phyloP scores from a whole-genome alignment of 2,329 filamentous ascomycete species.

The Domatiomyces globalis region DNA sequence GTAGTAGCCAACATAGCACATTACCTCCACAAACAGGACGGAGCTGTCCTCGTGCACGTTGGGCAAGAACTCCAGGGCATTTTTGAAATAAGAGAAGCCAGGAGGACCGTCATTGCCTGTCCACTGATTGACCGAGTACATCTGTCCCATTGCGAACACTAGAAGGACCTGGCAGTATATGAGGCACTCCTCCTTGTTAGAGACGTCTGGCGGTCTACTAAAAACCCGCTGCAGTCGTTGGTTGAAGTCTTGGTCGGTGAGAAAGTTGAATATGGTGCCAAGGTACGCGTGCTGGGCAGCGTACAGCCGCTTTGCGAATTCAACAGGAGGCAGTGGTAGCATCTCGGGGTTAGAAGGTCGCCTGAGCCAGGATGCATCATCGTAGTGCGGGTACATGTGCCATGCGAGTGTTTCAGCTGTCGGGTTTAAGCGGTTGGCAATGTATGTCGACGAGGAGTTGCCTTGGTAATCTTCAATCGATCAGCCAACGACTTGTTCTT shows the following conservation, averaged over 20 bases:
- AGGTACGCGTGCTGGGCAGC: conserved; percentile 41
- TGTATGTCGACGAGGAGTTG: conserved; percentile 21
- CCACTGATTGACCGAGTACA: conserved; percentile 44
- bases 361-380: conserved; percentile 1
- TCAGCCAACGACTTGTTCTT: neutral
- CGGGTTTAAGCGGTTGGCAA: conserved; percentile 23
- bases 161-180: conserved; percentile 38
- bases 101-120: conserved; percentile 34
- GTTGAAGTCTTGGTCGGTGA: conserved; percentile 34
- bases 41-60: conserved; percentile 41
- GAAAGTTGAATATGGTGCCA: conserved; percentile 42
- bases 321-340: conserved; percentile 33
- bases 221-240: conserved; percentile 32
- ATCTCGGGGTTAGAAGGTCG: conserved; percentile 15
- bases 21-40: conserved; percentile 39
- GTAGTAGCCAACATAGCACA: conserved; percentile 41
- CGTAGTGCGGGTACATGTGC: conserved; percentile 1
- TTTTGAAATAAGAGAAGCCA: conserved; percentile 33
- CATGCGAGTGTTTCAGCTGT: conserved; percentile 1
- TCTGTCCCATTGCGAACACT: conserved; percentile 40
- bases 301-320: conserved; percentile 37
- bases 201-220: conserved; percentile 26
- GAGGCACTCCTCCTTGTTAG: conserved; percentile 34
- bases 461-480: conserved; percentile 20
- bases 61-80: conserved; percentile 39